phyloP scores from a whole-genome alignment of 2,329 filamentous ascomycete genomes.

The Nemania sp. region DNA sequence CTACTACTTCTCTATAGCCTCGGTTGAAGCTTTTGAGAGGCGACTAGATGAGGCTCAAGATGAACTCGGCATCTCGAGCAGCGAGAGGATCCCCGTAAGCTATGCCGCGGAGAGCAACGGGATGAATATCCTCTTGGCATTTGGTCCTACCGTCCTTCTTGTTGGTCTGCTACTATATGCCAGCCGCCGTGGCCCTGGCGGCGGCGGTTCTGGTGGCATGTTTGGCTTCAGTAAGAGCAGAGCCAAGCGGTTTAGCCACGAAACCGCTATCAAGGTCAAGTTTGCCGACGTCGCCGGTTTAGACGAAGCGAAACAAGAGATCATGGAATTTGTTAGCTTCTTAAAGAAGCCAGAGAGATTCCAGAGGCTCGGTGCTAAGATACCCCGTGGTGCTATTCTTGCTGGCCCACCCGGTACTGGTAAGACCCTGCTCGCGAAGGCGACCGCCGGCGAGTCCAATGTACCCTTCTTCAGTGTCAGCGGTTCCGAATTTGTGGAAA shows the following conservation, averaged over 20 bases:
- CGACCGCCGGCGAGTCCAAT: slow-evolving; percentile 92
- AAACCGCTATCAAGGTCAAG: slow-evolving; percentile 94
- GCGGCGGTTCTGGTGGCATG: slow-evolving; percentile 73
- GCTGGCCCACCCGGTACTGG: slow-evolving; percentile 97
- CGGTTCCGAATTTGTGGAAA: slow-evolving; percentile 98
- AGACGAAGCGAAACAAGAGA: slow-evolving; percentile 97
- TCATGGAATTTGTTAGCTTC: slow-evolving; percentile 99
- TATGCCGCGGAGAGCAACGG: slow-evolving; percentile 79
- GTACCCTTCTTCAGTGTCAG: slow-evolving; percentile 99
- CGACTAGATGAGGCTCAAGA: slow-evolving; percentile 85
- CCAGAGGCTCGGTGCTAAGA: slow-evolving; percentile 93
- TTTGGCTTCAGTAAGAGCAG: slow-evolving; percentile 96
- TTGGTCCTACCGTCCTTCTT: slow-evolving; percentile 85
- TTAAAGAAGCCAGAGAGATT: slow-evolving; percentile 91
- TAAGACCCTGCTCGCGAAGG: slow-evolving; percentile 96
- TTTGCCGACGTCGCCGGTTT: slow-evolving; percentile 96
- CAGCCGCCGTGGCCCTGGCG: slow-evolving; percentile 69
- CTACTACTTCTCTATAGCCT: slow-evolving; percentile 96
- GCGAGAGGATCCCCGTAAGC: slow-evolving; percentile 90
- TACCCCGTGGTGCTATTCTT: slow-evolving; percentile 92
- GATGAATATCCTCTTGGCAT: slow-evolving; percentile 72
- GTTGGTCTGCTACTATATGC: slow-evolving; percentile 82
- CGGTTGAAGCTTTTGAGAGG: slow-evolving; percentile 88
- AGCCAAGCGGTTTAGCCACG: slow-evolving; percentile 96
- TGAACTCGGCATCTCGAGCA: slow-evolving; percentile 80